phyloP scores from a whole-genome alignment of 2,329 filamentous ascomycete species.

The Curvularia sp. region DNA sequence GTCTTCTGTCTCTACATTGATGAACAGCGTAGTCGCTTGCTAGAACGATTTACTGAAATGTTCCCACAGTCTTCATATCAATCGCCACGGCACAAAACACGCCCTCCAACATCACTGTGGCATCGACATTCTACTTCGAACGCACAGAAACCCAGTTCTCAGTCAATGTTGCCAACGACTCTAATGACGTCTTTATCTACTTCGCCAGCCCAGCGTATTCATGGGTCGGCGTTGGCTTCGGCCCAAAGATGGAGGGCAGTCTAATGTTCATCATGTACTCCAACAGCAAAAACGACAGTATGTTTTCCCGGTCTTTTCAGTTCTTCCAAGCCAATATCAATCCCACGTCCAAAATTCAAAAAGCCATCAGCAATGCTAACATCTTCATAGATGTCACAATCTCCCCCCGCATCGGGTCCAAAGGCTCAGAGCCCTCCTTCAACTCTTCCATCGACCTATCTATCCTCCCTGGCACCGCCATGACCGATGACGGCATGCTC shows the following conservation, averaged over 20 bases:
- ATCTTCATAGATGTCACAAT: slow-evolving; percentile 43
- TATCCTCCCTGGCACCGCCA: slow-evolving; percentile 37
- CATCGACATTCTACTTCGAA: slow-evolving; percentile 43
- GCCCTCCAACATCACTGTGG: slow-evolving; percentile 22
- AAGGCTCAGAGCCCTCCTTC: slow-evolving; percentile 48
- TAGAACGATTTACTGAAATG: not conserved
- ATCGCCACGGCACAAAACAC: slow-evolving; percentile 27
- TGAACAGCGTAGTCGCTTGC: not conserved
- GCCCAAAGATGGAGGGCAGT: slow-evolving; percentile 51
- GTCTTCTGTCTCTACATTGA: not conserved
- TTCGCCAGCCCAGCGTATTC: slow-evolving; percentile 48
- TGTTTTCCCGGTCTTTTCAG: not conserved
- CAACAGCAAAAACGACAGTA: slow-evolving; percentile 43
- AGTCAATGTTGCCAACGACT: slow-evolving; percentile 43
- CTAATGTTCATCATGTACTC: slow-evolving; percentile 57
- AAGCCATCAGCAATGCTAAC: slow-evolving; percentile 12
- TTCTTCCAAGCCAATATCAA: not conserved
- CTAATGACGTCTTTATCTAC: slow-evolving; percentile 46
- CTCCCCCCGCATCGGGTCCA: slow-evolving; percentile 46
- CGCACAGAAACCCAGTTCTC: slow-evolving; percentile 48
- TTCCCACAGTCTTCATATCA: slow-evolving; percentile 24
- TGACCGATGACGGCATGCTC: slow-evolving; percentile 47
- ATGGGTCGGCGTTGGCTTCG: slow-evolving; percentile 56
- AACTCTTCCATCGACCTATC: slow-evolving; percentile 39
- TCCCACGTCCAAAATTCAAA: too few relatives aligned